These are phyloP conservation scores for Penicillium expansum DNA, from an alignment of 2,329 filamentous ascomycete genomes.

Conservation along the genomic window DNA sequence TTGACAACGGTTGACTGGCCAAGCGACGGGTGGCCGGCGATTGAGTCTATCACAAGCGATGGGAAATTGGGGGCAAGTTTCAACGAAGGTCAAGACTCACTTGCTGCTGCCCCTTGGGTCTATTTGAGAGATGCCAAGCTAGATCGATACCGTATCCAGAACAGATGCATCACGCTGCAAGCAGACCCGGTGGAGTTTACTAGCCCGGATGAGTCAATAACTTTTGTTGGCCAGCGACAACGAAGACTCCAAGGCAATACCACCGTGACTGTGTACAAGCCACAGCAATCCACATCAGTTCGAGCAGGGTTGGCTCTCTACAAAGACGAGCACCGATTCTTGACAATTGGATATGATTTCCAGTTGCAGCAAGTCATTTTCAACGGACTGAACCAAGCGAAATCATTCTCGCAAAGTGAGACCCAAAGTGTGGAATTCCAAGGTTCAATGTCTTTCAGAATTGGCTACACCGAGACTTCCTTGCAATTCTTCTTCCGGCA, in stretches of 20 bases:
- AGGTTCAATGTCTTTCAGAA: not conserved
- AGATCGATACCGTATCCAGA: not conserved
- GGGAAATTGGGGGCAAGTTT: not conserved
- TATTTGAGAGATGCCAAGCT: conserved; percentile 5
- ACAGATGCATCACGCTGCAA: not conserved
- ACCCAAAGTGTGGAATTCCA: not conserved
- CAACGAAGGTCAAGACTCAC: not conserved
- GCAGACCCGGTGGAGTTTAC: not conserved
- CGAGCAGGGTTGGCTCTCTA: conserved; percentile 8
- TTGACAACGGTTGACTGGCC: conserved; percentile 6
- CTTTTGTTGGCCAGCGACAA: conserved; percentile 7
- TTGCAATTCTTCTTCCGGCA: not conserved
- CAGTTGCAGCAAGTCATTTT: not conserved
- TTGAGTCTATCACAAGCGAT: not conserved
- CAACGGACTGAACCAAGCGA: not conserved
- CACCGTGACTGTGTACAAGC: not conserved
- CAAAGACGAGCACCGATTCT: conserved; percentile 11
- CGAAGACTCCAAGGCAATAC: conserved; percentile 1
- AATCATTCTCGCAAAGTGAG: not conserved
- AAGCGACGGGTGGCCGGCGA: conserved; percentile 1
- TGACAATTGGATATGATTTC: conserved; percentile 5
- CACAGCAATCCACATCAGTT: not conserved
- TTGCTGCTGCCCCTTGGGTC: not conserved
- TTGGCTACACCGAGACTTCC: not conserved
- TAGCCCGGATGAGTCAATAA: not conserved